Evolutionary conservation across 106 monocot species (phyloP), one percentile per base, ranked within the genome.

Genomic region (Chionographis japonica): DNA sequence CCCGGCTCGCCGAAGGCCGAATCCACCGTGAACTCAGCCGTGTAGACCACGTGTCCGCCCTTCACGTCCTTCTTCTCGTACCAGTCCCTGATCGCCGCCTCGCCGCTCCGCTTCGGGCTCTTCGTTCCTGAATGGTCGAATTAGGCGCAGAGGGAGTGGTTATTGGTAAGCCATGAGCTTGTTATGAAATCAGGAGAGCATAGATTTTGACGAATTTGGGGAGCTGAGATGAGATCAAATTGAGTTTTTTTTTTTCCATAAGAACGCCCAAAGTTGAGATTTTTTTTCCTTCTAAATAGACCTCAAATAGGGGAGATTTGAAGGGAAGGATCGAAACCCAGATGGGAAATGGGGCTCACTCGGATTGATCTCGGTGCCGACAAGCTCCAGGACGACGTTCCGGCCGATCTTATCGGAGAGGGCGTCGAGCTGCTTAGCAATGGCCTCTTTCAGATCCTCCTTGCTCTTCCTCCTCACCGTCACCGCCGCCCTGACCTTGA

Each of bases 381-480:
- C 66, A 74, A 95, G 88, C 78, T 95, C 83, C 72, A 95, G 50
- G 18, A 70, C 80, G 15, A 95, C 83, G 60, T 75, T 81, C 57
- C 79, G 61, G 36, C 94, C 94, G 37, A 95, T 67, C 67, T 79
- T 83, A 37, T 90, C 94, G 27, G 78, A 71, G 20, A 94, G 20
- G 14, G 85, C 83, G 35, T 95, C 94, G 40, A 84, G 65, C 8
- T 83, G 81, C 12, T 78, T 76, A 37, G 75, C 80, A 19, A 90
- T 68, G 54, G 71, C 68, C 63, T 83, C 94, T 16, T 73, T 85
- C 36, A 90, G n/a, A 37, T 81, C 83, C 71, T 83, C 81, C 72
- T 87, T 88, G 36, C 43, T 75, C 82, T 81, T 95, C 51, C 80
- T 74, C 73, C 88, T 83, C 55, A 95, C 85, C 7, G 88, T 95